These are phyloP conservation scores for Cotoneaster glaucophyllus DNA, from an alignment of 306 rosid genomes.

Conservation along the genomic window DNA sequence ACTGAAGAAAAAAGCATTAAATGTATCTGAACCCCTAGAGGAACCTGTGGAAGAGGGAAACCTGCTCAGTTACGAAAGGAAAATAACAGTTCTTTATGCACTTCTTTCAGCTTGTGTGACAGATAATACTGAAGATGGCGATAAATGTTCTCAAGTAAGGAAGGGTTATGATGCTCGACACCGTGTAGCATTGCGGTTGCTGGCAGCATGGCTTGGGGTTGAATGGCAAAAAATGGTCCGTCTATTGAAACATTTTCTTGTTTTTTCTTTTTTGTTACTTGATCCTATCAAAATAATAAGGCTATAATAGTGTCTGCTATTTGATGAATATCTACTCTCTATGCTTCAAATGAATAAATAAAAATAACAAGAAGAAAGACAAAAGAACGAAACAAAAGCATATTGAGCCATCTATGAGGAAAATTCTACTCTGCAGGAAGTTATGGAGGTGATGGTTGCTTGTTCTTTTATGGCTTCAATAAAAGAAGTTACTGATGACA, in stretches of 20 bases:
- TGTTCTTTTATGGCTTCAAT: slow-evolving; percentile 14
- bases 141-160: not conserved
- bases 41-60: slow-evolving; percentile 1
- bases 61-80: not conserved
- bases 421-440: slow-evolving; percentile 14
- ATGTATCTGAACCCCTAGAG: not conserved
- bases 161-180: slow-evolving; percentile 30
- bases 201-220: slow-evolving; percentile 24
- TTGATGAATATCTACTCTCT: not conserved
- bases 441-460: slow-evolving; percentile 24
- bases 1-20: not conserved
- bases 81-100: slow-evolving; percentile 14
- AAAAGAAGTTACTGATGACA: slow-evolving; percentile 3
- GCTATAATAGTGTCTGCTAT: not conserved
- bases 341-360: not conserved
- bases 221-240: slow-evolving; percentile 22
- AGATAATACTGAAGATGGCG: not conserved
- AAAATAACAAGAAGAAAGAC: not conserved
- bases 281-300: not conserved
- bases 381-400: not conserved
- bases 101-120: slow-evolving; percentile 22
- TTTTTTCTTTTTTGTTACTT: not conserved
- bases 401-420: not conserved
- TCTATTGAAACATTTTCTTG: not conserved
- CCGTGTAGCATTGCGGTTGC: slow-evolving; percentile 21